These are phyloP conservation scores for Teratosphaeriaceae sp. DNA, from an alignment of 2,329 filamentous ascomycete species.

Conservation along the genomic window DNA sequence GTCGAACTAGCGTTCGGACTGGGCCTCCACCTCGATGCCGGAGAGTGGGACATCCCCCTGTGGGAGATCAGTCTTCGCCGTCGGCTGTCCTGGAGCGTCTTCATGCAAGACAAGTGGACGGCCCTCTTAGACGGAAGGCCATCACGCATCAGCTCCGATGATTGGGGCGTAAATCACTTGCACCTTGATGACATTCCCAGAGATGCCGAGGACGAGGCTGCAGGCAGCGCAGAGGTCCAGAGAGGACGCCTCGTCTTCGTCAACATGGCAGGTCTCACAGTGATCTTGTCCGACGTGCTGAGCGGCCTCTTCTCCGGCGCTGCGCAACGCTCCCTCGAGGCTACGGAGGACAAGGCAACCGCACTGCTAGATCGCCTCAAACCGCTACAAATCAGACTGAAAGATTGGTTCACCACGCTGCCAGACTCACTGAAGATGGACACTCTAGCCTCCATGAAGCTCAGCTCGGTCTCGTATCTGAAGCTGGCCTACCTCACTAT, in stretches of 20 bases:
- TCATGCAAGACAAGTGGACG: slow-evolving; percentile 94
- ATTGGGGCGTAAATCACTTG: slow-evolving; percentile 73
- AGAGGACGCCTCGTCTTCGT: slow-evolving; percentile 64
- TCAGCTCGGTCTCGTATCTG: slow-evolving; percentile 54
- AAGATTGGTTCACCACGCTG: slow-evolving; percentile 73
- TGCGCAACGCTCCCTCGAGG: slow-evolving; percentile 62
- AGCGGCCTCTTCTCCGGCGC: slow-evolving; percentile 76
- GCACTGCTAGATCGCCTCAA: slow-evolving; percentile 68
- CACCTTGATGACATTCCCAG: slow-evolving; percentile 47
- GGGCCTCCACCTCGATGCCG: slow-evolving; percentile 82
- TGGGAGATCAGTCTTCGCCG: slow-evolving; percentile 85
- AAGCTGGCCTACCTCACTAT: slow-evolving; percentile 91
- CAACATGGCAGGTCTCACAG: slow-evolving; percentile 68
- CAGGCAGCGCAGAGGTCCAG: too few relatives aligned
- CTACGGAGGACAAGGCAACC: slow-evolving; percentile 62
- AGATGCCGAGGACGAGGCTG: slow-evolving; percentile 39
- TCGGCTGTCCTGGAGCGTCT: slow-evolving; percentile 81
- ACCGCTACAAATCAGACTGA: slow-evolving; percentile 73
- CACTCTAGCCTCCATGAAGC: slow-evolving; percentile 29
- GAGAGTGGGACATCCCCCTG: slow-evolving; percentile 74
- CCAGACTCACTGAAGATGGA: slow-evolving; percentile 62
- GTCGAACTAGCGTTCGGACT: slow-evolving; percentile 84
- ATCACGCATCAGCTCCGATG: slow-evolving; percentile 62
- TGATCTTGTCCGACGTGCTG: slow-evolving; percentile 71
- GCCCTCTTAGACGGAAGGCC: slow-evolving; percentile 78